phyloP scores from a whole-genome alignment of 352 stramenopile species.

The Pythium brassicae region DNA sequence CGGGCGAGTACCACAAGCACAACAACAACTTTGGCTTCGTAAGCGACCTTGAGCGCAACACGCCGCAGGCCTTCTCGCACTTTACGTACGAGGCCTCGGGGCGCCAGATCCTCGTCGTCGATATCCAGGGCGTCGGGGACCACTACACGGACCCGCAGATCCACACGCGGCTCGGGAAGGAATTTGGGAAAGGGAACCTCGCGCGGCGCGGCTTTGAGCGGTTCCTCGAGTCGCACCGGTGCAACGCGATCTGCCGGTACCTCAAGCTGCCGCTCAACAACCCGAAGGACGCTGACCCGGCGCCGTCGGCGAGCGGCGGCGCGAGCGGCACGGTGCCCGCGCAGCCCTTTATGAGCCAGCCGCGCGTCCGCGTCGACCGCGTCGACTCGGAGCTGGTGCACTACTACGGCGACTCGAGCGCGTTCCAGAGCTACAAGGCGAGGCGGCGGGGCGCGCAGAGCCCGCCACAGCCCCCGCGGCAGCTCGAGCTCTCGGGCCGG shows the following conservation, averaged over 20 bases:
- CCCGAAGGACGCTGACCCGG: too few relatives aligned
- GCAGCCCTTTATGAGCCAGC: too few relatives aligned
- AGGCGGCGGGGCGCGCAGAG: too few relatives aligned
- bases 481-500: too few relatives aligned
- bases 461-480: too few relatives aligned
- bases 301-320: too few relatives aligned
- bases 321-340: too few relatives aligned
- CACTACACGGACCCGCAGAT: constrained; percentile 95
- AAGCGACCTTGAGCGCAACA: constrained; percentile 82
- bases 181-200: constrained; percentile 88
- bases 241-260: constrained; percentile 87
- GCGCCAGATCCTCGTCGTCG: constrained; percentile 89
- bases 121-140: constrained; percentile 95
- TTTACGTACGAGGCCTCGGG: constrained; percentile 93
- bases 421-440: too few relatives aligned
- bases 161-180: constrained; percentile 80
- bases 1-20: constrained; percentile 83
- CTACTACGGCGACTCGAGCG: too few relatives aligned
- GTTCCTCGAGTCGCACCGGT: constrained; percentile 83
- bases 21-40: constrained; percentile 88
- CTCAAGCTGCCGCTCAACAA: constrained; percentile 80
- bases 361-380: too few relatives aligned
- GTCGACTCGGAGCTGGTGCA: too few relatives aligned
- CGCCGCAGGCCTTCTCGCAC: constrained; percentile 90
- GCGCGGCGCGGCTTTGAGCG: constrained; percentile 82